phyloP scores from a whole-genome alignment of 805 yeast species.

The Dipodascopsis tothii region DNA sequence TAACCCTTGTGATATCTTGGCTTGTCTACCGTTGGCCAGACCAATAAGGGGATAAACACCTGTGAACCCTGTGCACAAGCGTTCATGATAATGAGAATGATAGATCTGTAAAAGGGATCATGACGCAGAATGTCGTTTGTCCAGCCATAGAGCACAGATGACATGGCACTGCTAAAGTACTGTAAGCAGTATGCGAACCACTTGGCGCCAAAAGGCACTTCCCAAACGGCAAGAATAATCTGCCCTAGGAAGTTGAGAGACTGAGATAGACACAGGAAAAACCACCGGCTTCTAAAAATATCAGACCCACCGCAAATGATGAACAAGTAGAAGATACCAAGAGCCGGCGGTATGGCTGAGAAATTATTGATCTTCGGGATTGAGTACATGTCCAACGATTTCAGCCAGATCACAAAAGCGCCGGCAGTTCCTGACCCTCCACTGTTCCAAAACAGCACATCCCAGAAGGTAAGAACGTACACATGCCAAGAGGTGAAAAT shows the following conservation, averaged over 20 bases:
- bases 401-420: conserved; percentile 56
- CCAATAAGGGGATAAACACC: conserved; percentile 45
- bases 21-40: conserved; percentile 34
- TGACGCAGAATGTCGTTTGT: conserved; percentile 48
- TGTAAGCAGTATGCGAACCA: conserved; percentile 56
- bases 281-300: conserved; percentile 46
- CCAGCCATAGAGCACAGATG: conserved; percentile 54
- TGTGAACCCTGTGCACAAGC: conserved; percentile 46
- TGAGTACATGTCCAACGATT: conserved; percentile 40
- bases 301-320: conserved; percentile 37
- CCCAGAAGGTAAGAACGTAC: conserved; percentile 35
- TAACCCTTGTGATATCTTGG: conserved; percentile 28
- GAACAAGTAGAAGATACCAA: conserved; percentile 42
- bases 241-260: conserved; percentile 47
- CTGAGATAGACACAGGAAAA: conserved; percentile 47
- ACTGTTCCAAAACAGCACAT: conserved; percentile 19
- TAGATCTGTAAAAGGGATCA: conserved; percentile 47
- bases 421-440: conserved; percentile 44
- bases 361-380: conserved; percentile 43
- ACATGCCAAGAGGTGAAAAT: conserved; percentile 47
- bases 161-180: conserved; percentile 55
- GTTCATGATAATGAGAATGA: conserved; percentile 47
- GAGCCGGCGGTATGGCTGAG: conserved; percentile 50
- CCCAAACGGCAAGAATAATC: conserved; percentile 48
- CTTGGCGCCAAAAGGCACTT: conserved; percentile 46